phyloP scores from a whole-genome alignment of 176 grass and related monocot species.

The Zea luxurians region DNA sequence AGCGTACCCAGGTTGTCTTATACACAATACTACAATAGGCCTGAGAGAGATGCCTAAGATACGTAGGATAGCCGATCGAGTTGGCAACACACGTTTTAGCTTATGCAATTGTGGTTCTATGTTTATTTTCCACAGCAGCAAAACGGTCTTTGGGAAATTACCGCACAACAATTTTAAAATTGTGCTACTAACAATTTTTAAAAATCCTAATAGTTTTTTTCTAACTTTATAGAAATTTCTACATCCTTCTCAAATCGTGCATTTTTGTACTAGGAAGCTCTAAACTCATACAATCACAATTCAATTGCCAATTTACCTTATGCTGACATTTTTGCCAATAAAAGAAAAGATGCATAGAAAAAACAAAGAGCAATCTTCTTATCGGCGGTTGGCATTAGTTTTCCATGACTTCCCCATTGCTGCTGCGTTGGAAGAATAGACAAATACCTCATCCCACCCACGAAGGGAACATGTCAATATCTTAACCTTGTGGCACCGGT shows the following conservation, averaged over 20 bases:
- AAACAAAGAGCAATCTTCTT: slow-evolving; percentile 15
- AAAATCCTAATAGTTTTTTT: not conserved
- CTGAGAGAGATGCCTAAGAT: no score
- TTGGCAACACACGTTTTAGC: not conserved
- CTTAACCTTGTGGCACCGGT: slow-evolving; percentile 31
- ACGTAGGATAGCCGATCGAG: not conserved
- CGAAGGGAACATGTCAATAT: slow-evolving; percentile 55
- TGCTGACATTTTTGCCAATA: not conserved
- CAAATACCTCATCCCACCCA: slow-evolving; percentile 45
- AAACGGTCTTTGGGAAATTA: not conserved
- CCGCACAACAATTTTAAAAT: not conserved
- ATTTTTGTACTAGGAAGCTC: not conserved
- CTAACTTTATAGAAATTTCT: not conserved
- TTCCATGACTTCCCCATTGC: slow-evolving; percentile 11
- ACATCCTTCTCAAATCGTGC: not conserved
- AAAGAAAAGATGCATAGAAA: not conserved
- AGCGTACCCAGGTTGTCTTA: no score
- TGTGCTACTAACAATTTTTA: not conserved
- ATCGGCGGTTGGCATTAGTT: slow-evolving; percentile 15
- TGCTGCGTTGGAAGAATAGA: slow-evolving; percentile 43
- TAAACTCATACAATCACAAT: not conserved
- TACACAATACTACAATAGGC: no score
- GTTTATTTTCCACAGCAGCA: not conserved
- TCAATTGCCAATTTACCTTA: not conserved
- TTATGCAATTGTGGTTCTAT: not conserved